Percentiles rank a stretch among this genome's conserved stretches.
Conservation (phyloP, 331 rosid species). For the Phaseolus coccineus region DNA sequence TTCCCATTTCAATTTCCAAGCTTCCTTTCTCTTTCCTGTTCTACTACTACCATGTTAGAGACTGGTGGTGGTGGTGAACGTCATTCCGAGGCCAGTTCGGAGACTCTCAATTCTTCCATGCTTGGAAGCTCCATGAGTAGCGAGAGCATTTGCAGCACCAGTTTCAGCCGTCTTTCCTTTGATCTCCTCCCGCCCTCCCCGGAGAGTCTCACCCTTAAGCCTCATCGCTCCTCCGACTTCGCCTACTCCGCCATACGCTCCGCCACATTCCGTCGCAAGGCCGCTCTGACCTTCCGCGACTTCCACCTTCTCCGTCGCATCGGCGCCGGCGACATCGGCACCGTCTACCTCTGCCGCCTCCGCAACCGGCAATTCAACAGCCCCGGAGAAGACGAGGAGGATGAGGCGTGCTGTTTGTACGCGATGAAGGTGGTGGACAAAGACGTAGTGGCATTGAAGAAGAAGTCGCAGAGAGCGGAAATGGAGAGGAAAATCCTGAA, state of each 20-base stretch:
- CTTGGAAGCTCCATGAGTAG: constrained; percentile 83
- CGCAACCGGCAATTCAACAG: constrained; percentile 34
- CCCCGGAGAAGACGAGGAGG: constrained; percentile 31
- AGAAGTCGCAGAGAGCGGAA: constrained; percentile 84
- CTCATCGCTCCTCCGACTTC: constrained; percentile 95
- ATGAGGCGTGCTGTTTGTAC: constrained; percentile 53
- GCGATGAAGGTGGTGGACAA: constrained; percentile 99
- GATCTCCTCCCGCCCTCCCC: constrained; percentile 64
- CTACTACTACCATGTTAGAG: constrained; percentile 69
- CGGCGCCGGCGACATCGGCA: constrained; percentile 92
- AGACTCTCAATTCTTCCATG: constrained; percentile 57
- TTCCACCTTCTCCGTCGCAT: constrained; percentile 78
- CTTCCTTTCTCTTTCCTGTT: not conserved
- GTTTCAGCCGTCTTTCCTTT: constrained; percentile 90
- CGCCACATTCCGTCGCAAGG: constrained; percentile 63
- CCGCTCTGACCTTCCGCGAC: constrained; percentile 78
- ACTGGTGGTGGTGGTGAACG: constrained; percentile 42
- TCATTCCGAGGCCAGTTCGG: constrained; percentile 66
- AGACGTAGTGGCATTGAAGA: constrained; percentile 81
- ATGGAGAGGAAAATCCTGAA: constrained; percentile 88
- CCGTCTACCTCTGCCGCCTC: constrained; percentile 81
- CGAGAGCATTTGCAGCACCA: constrained; percentile 77
- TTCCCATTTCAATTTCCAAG: constrained; percentile 11
- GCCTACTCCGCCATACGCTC: constrained; percentile 91
- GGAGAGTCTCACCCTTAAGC: constrained; percentile 65